phyloP scores from a whole-genome alignment of 2,329 filamentous ascomycete species.

The Coniochaeta sp. region DNA sequence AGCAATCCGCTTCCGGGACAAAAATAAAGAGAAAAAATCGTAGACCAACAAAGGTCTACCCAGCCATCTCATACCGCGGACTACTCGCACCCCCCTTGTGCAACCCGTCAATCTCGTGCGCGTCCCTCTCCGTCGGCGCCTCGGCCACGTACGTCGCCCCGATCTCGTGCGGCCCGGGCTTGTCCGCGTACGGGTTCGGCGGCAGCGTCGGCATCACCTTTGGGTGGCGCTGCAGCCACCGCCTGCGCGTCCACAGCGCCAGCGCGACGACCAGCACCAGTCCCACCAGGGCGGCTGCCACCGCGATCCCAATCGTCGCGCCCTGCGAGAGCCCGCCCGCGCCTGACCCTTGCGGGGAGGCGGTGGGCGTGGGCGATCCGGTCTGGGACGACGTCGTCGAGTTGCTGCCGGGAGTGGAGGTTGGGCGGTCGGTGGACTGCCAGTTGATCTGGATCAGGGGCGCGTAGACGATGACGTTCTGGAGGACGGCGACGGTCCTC shows the following conservation, averaged over 20 bases:
- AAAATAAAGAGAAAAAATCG: no score
- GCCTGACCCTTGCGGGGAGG: background rate
- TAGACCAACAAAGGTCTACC: background rate
- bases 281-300: background rate
- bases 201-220: background rate
- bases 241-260: background rate
- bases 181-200: background rate
- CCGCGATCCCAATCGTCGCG: background rate
- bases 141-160: background rate
- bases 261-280: background rate
- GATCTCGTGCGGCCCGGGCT: background rate
- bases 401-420: background rate
- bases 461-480: background rate
- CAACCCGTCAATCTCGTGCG: background rate
- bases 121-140: background rate
- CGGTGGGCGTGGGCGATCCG: background rate
- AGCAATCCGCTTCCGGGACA: background rate
- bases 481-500: background rate
- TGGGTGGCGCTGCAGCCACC: background rate
- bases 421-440: background rate
- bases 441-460: conserved; percentile 3
- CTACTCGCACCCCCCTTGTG: background rate
- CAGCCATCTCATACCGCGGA: background rate
- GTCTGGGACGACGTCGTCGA: background rate
- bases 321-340: background rate